Percentiles rank a stretch among this genome's conserved stretches.
These are phyloP conservation scores for Porphyrellus cyaneotinctus DNA, from an alignment of 768 basidiomycete genomes.

Conservation along the genomic window DNA sequence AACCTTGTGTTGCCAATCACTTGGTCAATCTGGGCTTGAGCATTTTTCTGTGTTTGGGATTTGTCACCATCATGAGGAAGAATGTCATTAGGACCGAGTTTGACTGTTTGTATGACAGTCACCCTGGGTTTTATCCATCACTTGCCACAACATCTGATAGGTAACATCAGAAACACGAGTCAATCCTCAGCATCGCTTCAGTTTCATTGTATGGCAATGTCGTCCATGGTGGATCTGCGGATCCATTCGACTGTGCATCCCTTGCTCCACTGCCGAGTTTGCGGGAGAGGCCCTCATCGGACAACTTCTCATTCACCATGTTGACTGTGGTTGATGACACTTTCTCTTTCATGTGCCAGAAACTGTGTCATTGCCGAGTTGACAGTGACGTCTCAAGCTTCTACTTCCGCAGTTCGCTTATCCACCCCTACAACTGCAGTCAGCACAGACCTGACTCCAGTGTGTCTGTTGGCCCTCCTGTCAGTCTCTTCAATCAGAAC, in stretches of 20 bases:
- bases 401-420: constrained; percentile 46
- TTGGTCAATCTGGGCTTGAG: neutral
- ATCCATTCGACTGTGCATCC: constrained; percentile 70
- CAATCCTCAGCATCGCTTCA: constrained; percentile 69
- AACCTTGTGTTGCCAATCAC: neutral
- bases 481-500: constrained; percentile 70
- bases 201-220: constrained; percentile 75
- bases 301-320: constrained; percentile 56
- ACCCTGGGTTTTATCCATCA: constrained; percentile 65
- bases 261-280: constrained; percentile 39
- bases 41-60: neutral
- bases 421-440: constrained; percentile 39
- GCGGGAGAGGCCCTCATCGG: constrained; percentile 52
- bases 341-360: constrained; percentile 53
- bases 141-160: constrained; percentile 35
- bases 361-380: constrained; percentile 47
- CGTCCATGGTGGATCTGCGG: constrained; percentile 54
- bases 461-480: constrained; percentile 58
- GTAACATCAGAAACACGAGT: constrained; percentile 49
- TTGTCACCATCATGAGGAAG: too few relatives aligned
- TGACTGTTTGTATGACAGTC: constrained; percentile 35
- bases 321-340: constrained; percentile 62
- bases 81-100: neutral
- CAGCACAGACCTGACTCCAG: constrained; percentile 64
- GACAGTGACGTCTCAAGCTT: constrained; percentile 78